phyloP scores from a whole-genome alignment of 306 rosid species.

The Medicago ruthenica region DNA sequence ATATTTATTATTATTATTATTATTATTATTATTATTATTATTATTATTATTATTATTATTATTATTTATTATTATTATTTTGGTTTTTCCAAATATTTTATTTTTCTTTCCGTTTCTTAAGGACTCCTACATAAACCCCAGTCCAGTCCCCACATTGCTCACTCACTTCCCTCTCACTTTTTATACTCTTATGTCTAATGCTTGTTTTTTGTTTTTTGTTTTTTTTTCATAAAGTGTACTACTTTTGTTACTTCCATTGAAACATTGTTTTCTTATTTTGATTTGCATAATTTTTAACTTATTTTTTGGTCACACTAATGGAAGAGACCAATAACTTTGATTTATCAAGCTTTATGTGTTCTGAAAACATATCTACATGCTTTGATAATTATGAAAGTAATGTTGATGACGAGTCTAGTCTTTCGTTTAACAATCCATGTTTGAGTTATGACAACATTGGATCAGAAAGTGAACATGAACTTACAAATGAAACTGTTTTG shows the following conservation, averaged over 20 bases:
- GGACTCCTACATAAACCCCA: slow-evolving; percentile 52
- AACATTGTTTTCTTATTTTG: slow-evolving; percentile 22
- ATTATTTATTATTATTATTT: too few species aligned
- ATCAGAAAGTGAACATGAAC: slow-evolving; percentile 15
- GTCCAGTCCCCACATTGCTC: slow-evolving; percentile 13
- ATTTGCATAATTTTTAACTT: slow-evolving; percentile 22
- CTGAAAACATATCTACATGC: slow-evolving; percentile 54
- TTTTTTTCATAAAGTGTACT: slow-evolving; percentile 37
- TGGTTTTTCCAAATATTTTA: not conserved
- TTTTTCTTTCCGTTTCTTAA: not conserved
- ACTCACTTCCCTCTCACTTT: slow-evolving; percentile 7
- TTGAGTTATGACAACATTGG: slow-evolving; percentile 32
- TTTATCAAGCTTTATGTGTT: slow-evolving; percentile 55
- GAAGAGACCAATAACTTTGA: slow-evolving; percentile 50
- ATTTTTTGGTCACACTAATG: slow-evolving; percentile 53
- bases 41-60: too few species aligned
- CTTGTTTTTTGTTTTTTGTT: too few species aligned
- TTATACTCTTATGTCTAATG: not conserved
- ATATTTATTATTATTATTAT: too few species aligned
- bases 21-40: too few species aligned
- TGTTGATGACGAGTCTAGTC: slow-evolving; percentile 56
- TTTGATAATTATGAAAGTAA: too few species aligned
- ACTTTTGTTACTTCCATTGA: slow-evolving; percentile 31
- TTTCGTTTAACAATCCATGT: slow-evolving; percentile 22
- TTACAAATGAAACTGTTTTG: slow-evolving; percentile 54